phyloP scores from a whole-genome alignment of 2,329 filamentous ascomycete species.

The Colletotrichum costaricense region DNA sequence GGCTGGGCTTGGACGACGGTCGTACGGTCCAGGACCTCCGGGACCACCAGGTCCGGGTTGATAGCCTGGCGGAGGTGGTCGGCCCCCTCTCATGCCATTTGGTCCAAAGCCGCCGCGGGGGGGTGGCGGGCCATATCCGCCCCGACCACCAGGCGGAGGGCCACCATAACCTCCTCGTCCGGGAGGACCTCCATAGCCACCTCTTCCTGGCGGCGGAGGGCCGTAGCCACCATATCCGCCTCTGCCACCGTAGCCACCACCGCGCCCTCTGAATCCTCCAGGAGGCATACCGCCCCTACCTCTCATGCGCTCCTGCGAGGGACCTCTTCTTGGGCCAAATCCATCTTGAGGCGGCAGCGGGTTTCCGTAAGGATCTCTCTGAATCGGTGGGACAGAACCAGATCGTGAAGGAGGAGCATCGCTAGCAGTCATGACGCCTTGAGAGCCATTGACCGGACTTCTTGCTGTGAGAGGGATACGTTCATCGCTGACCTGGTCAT shows the following conservation, averaged over 20 bases:
- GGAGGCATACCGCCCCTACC: constrained; percentile 60
- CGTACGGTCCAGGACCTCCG: constrained; percentile 45
- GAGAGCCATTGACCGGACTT: constrained; percentile 69
- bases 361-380: constrained; percentile 75
- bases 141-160: constrained; percentile 50
- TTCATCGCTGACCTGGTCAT: constrained; percentile 74
- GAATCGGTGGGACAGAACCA: constrained; percentile 49
- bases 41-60: constrained; percentile 41
- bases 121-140: constrained; percentile 58
- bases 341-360: constrained; percentile 55
- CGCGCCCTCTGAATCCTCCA: constrained; percentile 56
- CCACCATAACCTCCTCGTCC: constrained; percentile 44
- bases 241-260: constrained; percentile 53
- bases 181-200: constrained; percentile 55
- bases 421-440: constrained; percentile 56
- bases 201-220: constrained; percentile 47
- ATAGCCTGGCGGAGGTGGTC: constrained; percentile 58
- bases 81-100: constrained; percentile 49
- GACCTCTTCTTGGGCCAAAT: constrained; percentile 59
- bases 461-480: constrained; percentile 75
- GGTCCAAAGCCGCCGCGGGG: constrained; percentile 47
- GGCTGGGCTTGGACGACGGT: constrained; percentile 50
- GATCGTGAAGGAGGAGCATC: constrained; percentile 49
- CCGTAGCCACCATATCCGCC: constrained; percentile 51
- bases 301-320: constrained; percentile 61